Conservation (phyloP, 2,329 filamentous ascomycete genomes). For the Fusarium odoratissimum region DNA sequence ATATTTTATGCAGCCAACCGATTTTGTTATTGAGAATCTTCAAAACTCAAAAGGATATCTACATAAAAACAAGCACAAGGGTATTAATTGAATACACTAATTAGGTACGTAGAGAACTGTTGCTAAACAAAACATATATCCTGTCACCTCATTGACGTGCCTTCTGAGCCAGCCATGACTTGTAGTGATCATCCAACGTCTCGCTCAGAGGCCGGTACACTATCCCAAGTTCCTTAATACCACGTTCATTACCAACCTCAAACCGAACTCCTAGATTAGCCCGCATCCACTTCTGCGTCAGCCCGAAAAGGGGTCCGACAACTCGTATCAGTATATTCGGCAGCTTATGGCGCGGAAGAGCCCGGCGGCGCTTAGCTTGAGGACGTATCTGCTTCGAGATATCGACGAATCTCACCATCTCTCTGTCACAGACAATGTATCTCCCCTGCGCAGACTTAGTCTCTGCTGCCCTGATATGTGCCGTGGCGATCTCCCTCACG, state of each 20-base stretch:
- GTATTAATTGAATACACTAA: accelerated
- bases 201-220: not conserved
- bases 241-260: not conserved
- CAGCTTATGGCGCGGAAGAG: not conserved
- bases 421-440: not conserved
- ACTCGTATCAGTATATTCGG: not conserved
- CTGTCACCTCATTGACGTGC: not conserved
- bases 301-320: not conserved
- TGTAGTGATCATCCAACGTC: slow-evolving; percentile 3
- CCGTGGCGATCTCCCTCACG: not conserved
- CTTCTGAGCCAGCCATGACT: not conserved
- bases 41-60: too few species aligned
- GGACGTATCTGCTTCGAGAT: not conserved
- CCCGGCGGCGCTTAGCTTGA: not conserved
- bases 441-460: not conserved
- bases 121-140: accelerated
- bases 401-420: not conserved
- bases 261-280: not conserved
- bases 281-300: not conserved
- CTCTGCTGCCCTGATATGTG: not conserved
- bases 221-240: not conserved
- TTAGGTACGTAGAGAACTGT: accelerated
- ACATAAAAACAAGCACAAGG: not conserved
- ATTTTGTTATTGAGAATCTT: too few species aligned
- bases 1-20: too few species aligned